A percentile compares a stretch with the other conserved stretches of the same genome.
Conservation (phyloP, 2,329 filamentous ascomycete genomes). For the Penicillium sp. region DNA sequence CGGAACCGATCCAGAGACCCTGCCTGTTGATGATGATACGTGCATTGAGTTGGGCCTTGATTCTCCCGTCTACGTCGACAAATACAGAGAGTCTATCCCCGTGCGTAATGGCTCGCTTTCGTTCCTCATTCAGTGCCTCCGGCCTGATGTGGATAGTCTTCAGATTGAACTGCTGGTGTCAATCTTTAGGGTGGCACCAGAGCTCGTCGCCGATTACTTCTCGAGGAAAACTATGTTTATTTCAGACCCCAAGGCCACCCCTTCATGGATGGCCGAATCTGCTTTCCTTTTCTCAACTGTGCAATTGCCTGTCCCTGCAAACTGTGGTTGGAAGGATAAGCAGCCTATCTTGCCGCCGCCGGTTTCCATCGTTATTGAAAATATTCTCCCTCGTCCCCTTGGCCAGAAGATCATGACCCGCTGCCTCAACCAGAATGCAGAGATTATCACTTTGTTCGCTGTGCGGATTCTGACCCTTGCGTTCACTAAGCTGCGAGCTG, state of each 20-base stretch:
- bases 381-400: conserved; percentile 77
- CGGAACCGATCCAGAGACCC: conserved; percentile 59
- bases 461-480: conserved; percentile 74
- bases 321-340: conserved; percentile 65
- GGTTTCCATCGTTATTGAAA: conserved; percentile 75
- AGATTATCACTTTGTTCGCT: conserved; percentile 80
- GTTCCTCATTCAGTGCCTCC: conserved; percentile 72
- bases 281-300: conserved; percentile 82
- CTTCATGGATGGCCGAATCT: conserved; percentile 93
- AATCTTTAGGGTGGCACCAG: conserved; percentile 78
- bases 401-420: conserved; percentile 74
- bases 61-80: conserved; percentile 66
- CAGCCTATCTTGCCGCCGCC: conserved; percentile 72
- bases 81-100: conserved; percentile 63
- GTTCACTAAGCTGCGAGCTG: conserved; percentile 70
- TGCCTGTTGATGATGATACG: conserved; percentile 45
- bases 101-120: conserved; percentile 78
- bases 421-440: conserved; percentile 73
- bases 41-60: conserved; percentile 65
- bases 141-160: conserved; percentile 75
- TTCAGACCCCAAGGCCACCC: conserved; percentile 86
- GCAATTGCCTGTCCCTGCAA: conserved; percentile 67
- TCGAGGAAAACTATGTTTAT: conserved; percentile 73
- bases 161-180: conserved; percentile 78
- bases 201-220: conserved; percentile 86